Conservation (phyloP, 768 basidiomycete species). For the Lactarius tabidus region DNA sequence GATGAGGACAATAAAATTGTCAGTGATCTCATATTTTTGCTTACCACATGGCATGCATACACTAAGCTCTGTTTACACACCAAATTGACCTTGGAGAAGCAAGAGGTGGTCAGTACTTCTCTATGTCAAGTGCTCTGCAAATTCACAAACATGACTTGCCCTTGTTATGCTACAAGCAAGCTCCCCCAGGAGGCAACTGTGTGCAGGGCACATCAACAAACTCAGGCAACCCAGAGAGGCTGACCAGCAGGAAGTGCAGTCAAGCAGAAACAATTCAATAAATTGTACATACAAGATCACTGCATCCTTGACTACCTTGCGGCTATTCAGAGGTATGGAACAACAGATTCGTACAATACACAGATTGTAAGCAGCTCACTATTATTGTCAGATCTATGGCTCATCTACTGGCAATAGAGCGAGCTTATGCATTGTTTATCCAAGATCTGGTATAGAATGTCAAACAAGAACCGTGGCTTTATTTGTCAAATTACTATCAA, state of each 20-base stretch:
- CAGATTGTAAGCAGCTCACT: not conserved
- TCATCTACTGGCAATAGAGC: not conserved
- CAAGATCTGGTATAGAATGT: not conserved
- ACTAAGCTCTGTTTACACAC: not conserved
- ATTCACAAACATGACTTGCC: not conserved
- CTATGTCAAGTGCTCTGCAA: not conserved
- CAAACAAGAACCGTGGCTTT: no score
- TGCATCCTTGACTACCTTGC: not conserved
- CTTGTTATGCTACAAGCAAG: not conserved
- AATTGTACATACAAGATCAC: not conserved
- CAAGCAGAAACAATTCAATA: not conserved
- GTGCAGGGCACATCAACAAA: no score
- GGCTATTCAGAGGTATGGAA: not conserved
- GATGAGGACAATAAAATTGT: slow-evolving; percentile 40
- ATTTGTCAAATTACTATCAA: not conserved
- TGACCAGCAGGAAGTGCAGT: no score
- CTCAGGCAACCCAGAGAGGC: no score
- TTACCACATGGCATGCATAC: not conserved
- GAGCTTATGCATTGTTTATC: not conserved
- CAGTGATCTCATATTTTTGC: slow-evolving; percentile 30
- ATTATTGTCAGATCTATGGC: no score
- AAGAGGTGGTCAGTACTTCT: not conserved
- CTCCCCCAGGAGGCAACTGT: not conserved
- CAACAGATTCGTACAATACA: not conserved
- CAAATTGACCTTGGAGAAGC: not conserved